phyloP scores from a whole-genome alignment of 1,284 basidiomycete genomes.

The Apiotrichum porosum region DNA sequence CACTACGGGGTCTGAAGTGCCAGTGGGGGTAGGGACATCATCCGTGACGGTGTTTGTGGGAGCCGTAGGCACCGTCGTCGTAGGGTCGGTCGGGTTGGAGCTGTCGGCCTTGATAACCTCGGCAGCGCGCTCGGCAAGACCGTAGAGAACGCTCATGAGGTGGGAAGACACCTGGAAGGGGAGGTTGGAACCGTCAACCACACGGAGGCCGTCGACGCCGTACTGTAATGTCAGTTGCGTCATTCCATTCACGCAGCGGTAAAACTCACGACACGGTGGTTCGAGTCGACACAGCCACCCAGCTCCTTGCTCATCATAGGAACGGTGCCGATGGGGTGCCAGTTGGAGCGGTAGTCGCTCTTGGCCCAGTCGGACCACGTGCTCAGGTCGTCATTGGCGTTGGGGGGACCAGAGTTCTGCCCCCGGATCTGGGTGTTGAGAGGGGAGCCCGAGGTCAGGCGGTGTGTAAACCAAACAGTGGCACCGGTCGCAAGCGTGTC shows the following conservation, averaged over 20 bases:
- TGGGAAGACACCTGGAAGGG: constrained; percentile 50
- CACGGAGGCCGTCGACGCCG: constrained; percentile 50
- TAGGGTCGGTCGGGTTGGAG: not conserved
- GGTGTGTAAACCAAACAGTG: constrained; percentile 22
- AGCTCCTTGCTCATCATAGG: constrained; percentile 59
- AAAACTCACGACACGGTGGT: constrained; percentile 47
- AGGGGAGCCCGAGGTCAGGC: constrained; percentile 13
- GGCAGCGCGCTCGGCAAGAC: constrained; percentile 38
- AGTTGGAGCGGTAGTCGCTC: constrained; percentile 33
- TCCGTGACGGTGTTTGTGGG: not conserved
- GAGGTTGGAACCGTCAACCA: constrained; percentile 52
- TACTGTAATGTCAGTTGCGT: constrained; percentile 34
- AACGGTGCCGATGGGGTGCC: constrained; percentile 57
- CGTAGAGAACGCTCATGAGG: constrained; percentile 41
- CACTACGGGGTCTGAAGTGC: constrained; percentile 13
- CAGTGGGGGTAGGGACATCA: not conserved
- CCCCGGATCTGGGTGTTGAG: constrained; percentile 19
- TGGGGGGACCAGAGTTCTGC: constrained; percentile 16
- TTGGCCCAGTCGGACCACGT: constrained; percentile 48
- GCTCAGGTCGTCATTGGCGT: constrained; percentile 28
- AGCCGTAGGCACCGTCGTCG: too few species aligned
- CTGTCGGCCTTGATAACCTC: constrained; percentile 37
- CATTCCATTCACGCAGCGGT: constrained; percentile 43
- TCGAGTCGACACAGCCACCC: constrained; percentile 56
- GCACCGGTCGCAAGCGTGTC: constrained; percentile 26